Evolutionary conservation across 208 protist species (phyloP).

Genomic region (Trypanosomatidae sp.): DNA sequence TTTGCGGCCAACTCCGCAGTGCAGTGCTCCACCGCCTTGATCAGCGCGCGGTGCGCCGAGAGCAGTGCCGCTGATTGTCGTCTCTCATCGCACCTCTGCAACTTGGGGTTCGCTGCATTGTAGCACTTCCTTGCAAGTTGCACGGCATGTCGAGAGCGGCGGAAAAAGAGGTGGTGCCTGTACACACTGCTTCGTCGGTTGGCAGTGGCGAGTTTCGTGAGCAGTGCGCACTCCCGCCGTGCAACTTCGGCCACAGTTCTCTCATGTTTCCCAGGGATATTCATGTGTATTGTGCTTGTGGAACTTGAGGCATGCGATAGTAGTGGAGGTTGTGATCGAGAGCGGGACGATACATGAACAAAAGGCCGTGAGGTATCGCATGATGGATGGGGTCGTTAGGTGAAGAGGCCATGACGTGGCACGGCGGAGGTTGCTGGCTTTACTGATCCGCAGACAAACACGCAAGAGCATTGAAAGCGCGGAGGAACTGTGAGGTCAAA

Average conservation of each 20-base stretch:
- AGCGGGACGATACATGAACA: not conserved
- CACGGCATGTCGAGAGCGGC: conserved; percentile 22
- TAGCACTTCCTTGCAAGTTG: conserved; percentile 24
- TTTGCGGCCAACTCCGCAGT: conserved; percentile 48
- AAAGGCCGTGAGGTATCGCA: not conserved
- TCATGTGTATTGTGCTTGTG: conserved; percentile 10
- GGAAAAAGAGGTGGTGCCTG: conserved; percentile 57
- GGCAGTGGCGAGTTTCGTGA: conserved; percentile 12
- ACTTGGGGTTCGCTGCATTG: not conserved
- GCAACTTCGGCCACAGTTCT: conserved; percentile 2
- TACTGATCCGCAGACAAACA: not conserved
- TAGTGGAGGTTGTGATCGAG: not conserved
- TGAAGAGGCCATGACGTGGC: not conserved
- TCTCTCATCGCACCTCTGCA: not conserved
- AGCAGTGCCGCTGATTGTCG: conserved; percentile 9
- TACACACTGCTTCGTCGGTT: conserved; percentile 43
- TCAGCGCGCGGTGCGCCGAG: conserved; percentile 13
- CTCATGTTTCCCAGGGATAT: not conserved
- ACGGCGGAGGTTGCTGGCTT: not conserved
- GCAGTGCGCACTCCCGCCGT: conserved; percentile 13
- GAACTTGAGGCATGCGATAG: not conserved
- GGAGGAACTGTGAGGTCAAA: not conserved
- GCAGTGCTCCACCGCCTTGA: conserved; percentile 37
- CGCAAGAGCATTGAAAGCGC: not conserved
- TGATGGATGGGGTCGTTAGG: not conserved